Percentiles rank a stretch among this genome's conserved stretches.
Conservation (phyloP, 78 protist species). For the Parvularia atlantis region DNA sequence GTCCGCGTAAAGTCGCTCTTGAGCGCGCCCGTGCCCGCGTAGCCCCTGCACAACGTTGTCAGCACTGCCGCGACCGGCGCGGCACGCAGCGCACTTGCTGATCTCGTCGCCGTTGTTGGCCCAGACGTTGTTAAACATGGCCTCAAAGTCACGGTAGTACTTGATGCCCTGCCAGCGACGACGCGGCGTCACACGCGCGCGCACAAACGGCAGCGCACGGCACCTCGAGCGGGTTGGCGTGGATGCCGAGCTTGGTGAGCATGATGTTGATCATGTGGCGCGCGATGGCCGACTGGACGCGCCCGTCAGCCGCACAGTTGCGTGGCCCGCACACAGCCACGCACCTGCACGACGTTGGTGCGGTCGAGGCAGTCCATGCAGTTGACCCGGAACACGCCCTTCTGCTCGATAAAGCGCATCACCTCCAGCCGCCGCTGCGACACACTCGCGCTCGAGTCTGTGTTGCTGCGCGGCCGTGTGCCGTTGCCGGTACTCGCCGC, state of each 20-base stretch:
- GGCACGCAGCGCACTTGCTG: no score
- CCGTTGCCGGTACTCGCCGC: no score
- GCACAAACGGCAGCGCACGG: neutral
- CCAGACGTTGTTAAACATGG: conserved; percentile 62
- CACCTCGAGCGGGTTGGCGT: neutral
- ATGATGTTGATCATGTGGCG: no score
- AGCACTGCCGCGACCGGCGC: no score
- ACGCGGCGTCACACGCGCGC: neutral
- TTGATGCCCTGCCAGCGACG: no score
- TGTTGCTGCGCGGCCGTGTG: no score
- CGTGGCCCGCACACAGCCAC: conserved; percentile 32
- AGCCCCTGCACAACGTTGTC: conserved; percentile 42
- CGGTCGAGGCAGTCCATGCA: conserved; percentile 91
- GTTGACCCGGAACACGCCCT: conserved; percentile 76
- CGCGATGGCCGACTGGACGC: no score
- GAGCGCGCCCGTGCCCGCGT: conserved; percentile 70
- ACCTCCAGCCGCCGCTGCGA: no score
- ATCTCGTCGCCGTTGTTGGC: conserved; percentile 84
- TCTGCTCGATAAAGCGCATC: no score
- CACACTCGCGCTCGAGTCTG: no score
- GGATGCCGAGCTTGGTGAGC: neutral
- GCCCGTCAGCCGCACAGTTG: conserved; percentile 4
- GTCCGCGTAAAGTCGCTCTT: conserved; percentile 30
- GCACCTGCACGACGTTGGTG: conserved; percentile 87
- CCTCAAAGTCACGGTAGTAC: no score